Evolutionary conservation across 2,329 filamentous ascomycete genomes (phyloP).

Genomic region (Fusarium sp.): DNA sequence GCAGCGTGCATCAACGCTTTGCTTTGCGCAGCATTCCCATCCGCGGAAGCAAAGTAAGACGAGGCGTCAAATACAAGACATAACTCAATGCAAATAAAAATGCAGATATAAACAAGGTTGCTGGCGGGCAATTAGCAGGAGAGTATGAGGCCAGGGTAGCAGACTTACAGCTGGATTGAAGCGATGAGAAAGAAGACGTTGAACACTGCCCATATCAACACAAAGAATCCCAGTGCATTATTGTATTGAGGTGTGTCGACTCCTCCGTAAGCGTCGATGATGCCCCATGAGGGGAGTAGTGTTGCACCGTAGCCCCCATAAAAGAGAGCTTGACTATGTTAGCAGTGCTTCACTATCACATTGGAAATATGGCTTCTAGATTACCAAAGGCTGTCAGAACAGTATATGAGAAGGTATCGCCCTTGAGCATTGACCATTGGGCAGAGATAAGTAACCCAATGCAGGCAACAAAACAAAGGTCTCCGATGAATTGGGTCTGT

Average conservation of each 20-base stretch:
- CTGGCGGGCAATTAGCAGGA: conserved; percentile 16
- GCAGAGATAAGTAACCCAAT: conserved; percentile 42
- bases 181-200: conserved; percentile 44
- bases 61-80: conserved; percentile 37
- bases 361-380: not conserved
- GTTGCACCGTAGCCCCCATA: conserved; percentile 42
- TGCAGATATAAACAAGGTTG: conserved; percentile 37
- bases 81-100: conserved; percentile 38
- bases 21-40: conserved; percentile 19
- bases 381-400: conserved; percentile 43
- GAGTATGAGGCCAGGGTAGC: not conserved
- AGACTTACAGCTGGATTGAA: conserved; percentile 30
- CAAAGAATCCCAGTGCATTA: conserved; percentile 44
- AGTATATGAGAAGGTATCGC: conserved; percentile 44
- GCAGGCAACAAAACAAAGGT: conserved; percentile 43
- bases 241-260: conserved; percentile 23
- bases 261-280: conserved; percentile 41
- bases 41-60: conserved; percentile 35
- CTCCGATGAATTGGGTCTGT: conserved; percentile 42
- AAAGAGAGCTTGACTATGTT: conserved; percentile 33
- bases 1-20: conserved; percentile 29
- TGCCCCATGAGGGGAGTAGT: conserved; percentile 36
- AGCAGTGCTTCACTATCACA: not conserved
- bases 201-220: conserved; percentile 43
- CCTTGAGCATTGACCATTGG: conserved; percentile 43